Conservation (phyloP, 116 monocot species). For the Cymodocea nodosa region DNA sequence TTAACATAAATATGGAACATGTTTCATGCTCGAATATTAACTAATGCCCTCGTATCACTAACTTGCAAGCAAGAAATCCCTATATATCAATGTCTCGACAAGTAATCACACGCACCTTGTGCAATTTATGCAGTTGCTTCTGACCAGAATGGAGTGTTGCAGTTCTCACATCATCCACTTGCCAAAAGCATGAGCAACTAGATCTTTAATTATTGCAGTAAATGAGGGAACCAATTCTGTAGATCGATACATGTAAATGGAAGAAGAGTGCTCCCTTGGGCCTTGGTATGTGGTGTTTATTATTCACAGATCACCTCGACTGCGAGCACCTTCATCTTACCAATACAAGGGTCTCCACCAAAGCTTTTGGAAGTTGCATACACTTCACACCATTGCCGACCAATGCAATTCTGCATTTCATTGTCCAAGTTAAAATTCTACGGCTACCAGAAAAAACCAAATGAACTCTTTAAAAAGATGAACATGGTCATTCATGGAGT, state of each 20-base stretch:
- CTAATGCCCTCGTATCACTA: no score
- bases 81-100: background rate
- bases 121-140: background rate
- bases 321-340: constrained; percentile 37
- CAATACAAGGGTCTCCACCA: constrained; percentile 58
- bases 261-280: background rate
- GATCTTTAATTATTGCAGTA: background rate
- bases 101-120: background rate
- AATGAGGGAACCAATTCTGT: background rate
- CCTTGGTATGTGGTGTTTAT: constrained; percentile 1
- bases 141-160: no score
- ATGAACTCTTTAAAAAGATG: background rate
- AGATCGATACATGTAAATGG: background rate
- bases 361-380: constrained; percentile 27
- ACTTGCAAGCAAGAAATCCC: no score
- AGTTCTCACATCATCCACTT: no score
- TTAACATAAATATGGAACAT: no score
- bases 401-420: constrained; percentile 39
- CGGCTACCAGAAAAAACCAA: background rate
- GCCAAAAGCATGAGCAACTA: background rate
- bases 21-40: no score
- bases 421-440: constrained; percentile 10
- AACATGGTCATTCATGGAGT: background rate
- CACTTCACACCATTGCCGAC: constrained; percentile 33
- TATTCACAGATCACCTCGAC: constrained; percentile 55